Conservation (phyloP, 257 asterid genomes). For the Solanum etuberosum region DNA sequence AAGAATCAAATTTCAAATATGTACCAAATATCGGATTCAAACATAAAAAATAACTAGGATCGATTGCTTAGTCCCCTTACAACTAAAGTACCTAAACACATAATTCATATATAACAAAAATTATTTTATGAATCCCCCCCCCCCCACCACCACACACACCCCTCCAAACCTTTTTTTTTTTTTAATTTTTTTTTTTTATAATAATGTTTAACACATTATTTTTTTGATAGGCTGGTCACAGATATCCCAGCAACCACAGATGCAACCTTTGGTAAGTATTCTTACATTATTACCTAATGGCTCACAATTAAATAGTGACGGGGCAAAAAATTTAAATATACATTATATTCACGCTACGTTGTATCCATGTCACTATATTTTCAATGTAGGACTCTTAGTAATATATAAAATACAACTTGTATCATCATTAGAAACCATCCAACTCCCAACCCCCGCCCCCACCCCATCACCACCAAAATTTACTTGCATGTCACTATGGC, state of each 20-base stretch:
- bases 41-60: too few species aligned
- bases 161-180: not conserved
- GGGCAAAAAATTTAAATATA: not conserved
- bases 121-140: not conserved
- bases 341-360: not conserved
- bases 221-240: slow-evolving; percentile 52
- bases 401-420: too few species aligned
- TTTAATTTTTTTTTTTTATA: too few species aligned
- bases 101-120: not conserved
- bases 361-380: too few species aligned
- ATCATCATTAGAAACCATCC: too few species aligned
- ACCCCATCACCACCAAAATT: too few species aligned
- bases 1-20: not conserved
- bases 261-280: slow-evolving; percentile 37
- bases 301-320: not conserved
- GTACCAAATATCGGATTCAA: not conserved
- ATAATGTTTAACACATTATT: not conserved
- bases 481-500: too few species aligned
- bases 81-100: not conserved
- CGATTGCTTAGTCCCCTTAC: too few species aligned
- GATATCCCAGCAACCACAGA: slow-evolving; percentile 80
- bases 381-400: too few species aligned
- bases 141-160: not conserved
- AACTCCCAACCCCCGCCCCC: too few species aligned
- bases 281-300: not conserved